Percentiles rank a stretch among this genome's conserved stretches.
Conservation (phyloP, 2,329 filamentous ascomycete species). For the Dactylellina haptotyla region DNA sequence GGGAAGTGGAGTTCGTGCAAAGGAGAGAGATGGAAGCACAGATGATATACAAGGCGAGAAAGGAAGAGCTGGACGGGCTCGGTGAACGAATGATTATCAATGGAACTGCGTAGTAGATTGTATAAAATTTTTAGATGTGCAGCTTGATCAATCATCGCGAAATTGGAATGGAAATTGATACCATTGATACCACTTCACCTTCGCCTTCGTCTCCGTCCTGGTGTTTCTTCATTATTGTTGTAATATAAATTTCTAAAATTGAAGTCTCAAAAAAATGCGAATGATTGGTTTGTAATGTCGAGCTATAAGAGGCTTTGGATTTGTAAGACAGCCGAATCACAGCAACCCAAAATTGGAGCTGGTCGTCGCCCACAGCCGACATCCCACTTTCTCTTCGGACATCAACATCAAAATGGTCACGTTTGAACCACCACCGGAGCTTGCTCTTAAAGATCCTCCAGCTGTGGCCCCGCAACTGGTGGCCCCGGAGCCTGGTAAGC, state of each 20-base stretch:
- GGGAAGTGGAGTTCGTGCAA: slow-evolving; percentile 84
- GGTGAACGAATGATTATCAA: slow-evolving; percentile 56
- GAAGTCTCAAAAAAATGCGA: slow-evolving; percentile 19
- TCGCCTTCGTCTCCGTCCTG: too few species aligned
- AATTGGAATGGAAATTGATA: neutral
- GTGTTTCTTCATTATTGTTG: neutral
- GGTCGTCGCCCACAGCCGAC: slow-evolving; percentile 23
- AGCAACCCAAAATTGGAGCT: slow-evolving; percentile 35
- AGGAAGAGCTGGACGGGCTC: slow-evolving; percentile 78
- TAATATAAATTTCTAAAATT: slow-evolving; percentile 25
- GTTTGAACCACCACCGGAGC: slow-evolving; percentile 58
- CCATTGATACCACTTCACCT: too few species aligned
- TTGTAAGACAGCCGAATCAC: slow-evolving; percentile 35
- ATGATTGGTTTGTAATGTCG: slow-evolving; percentile 19
- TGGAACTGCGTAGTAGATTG: slow-evolving; percentile 20
- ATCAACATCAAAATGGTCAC: slow-evolving; percentile 59
- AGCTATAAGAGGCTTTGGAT: slow-evolving; percentile 24
- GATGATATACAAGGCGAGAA: slow-evolving; percentile 79
- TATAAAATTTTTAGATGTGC: neutral
- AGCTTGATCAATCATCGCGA: neutral
- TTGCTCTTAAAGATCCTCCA: slow-evolving; percentile 69
- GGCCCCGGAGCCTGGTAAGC: slow-evolving; percentile 81
- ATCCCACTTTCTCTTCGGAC: slow-evolving; percentile 27
- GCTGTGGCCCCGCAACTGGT: slow-evolving; percentile 85
- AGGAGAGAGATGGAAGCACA: slow-evolving; percentile 89